Percentiles rank a stretch among this genome's conserved stretches.
Conservation (phyloP, 768 basidiomycete genomes). For the Xanthoconium purpureum region DNA sequence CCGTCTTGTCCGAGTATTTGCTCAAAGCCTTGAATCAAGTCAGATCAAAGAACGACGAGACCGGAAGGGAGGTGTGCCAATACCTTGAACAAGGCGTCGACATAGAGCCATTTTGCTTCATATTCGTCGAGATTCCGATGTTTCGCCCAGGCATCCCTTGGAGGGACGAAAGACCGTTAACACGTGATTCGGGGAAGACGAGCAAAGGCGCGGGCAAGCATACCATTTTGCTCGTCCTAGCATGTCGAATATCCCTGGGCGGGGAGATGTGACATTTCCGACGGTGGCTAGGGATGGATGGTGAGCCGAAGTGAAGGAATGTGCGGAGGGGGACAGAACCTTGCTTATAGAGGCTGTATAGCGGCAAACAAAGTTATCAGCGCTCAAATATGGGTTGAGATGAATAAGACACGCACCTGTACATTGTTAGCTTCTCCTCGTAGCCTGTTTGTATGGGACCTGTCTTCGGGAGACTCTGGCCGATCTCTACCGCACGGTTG, state of each 20-base stretch:
- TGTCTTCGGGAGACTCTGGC: slow-evolving; percentile 88
- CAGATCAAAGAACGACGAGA: not conserved
- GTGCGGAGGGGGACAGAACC: slow-evolving; percentile 41
- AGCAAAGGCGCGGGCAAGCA: slow-evolving; percentile 13
- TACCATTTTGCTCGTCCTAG: slow-evolving; percentile 92
- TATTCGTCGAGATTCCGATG: slow-evolving; percentile 75
- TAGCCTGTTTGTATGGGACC: slow-evolving; percentile 95
- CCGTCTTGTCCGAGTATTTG: slow-evolving; percentile 80
- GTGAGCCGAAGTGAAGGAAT: not conserved
- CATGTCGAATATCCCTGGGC: slow-evolving; percentile 90
- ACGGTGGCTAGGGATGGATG: slow-evolving; percentile 62
- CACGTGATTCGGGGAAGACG: slow-evolving; percentile 18
- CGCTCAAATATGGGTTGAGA: not conserved
- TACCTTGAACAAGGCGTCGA: slow-evolving; percentile 83
- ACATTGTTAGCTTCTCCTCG: slow-evolving; percentile 92
- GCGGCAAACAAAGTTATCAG: slow-evolving; percentile 7
- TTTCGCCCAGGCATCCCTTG: slow-evolving; percentile 94
- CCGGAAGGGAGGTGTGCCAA: slow-evolving; percentile 4
- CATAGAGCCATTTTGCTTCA: slow-evolving; percentile 88
- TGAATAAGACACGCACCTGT: slow-evolving; percentile 55
- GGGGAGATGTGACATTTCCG: slow-evolving; percentile 75
- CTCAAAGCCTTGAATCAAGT: slow-evolving; percentile 55
- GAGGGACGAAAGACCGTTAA: slow-evolving; percentile 6
- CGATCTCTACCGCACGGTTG: slow-evolving; percentile 90
- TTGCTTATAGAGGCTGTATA: slow-evolving; percentile 85